A percentile compares a stretch with the other conserved stretches of the same genome.
Conservation (phyloP, 1,139 yeast genomes). For the Yamadazyma triangularis region DNA sequence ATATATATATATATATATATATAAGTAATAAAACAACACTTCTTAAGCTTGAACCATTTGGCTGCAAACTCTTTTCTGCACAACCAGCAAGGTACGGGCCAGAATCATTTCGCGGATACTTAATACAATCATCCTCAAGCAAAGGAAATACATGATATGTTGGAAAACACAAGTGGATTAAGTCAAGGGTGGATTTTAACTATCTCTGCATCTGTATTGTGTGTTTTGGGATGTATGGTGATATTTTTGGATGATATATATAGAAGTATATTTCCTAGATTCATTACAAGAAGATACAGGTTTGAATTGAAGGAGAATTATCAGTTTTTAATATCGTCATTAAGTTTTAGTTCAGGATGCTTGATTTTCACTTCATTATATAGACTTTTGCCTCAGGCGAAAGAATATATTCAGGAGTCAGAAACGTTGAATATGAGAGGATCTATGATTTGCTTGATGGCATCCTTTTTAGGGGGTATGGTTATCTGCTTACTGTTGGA, state of each 20-base stretch:
- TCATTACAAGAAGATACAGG: conserved; percentile 36
- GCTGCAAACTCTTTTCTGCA: too few species aligned
- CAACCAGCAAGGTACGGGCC: too few species aligned
- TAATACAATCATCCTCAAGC: too few species aligned
- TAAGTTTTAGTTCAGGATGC: conserved; percentile 75
- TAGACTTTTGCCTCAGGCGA: conserved; percentile 68
- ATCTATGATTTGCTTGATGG: conserved; percentile 30
- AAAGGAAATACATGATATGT: too few species aligned
- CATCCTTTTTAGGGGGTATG: conserved; percentile 56
- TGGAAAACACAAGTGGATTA: too few species aligned
- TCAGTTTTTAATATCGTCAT: conserved; percentile 56
- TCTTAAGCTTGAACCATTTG: too few species aligned
- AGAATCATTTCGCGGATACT: too few species aligned
- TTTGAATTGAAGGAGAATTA: conserved; percentile 60
- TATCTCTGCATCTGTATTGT: conserved; percentile 50
- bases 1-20: too few species aligned
- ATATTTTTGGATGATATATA: conserved; percentile 51
- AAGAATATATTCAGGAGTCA: conserved; percentile 23
- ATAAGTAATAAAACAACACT: too few species aligned
- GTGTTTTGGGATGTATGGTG: conserved; percentile 55
- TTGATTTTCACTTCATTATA: conserved; percentile 71
- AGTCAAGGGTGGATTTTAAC: conserved; percentile 56
- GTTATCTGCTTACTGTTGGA: conserved; percentile 57
- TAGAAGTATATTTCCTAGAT: conserved; percentile 32
- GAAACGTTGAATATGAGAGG: conserved; percentile 5